Base-by-base conservation (phyloP, 768 basidiomycete species). In the Peribolospora baueri region DNA sequence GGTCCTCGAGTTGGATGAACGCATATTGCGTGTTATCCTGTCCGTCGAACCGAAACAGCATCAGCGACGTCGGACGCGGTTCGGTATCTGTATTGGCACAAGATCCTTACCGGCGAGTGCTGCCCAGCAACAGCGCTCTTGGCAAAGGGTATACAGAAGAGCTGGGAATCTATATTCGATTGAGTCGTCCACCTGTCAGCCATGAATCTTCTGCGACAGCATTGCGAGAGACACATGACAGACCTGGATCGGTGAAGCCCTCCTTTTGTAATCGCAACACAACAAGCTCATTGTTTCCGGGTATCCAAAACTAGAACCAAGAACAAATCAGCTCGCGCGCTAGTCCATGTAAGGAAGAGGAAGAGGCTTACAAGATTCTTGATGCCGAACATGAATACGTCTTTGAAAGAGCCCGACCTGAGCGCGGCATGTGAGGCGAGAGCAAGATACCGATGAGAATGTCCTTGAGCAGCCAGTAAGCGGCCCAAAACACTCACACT, bases 21-120 rank as follows among this genome's bases (percentile, higher is more conserved):
- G 86, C 90, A 64, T 91, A 91, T 60, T 84, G 79, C 6, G 88
- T 87, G 64, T 93, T 95, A 64, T 95, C 90, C 86, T 88, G 59
- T 8, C 11, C n/a, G 5, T 42, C 38, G 14, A 46, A 47, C 14
- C 47, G n/a, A 10, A 25, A 42, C 11, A 45, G n/a, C 37, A 48
- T 48, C 0, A 47, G 11, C 41, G 10, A 47, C 38, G 7, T 14
- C 25, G 11, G 25, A 25, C 25, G 25, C 25, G 25, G 25, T 25
- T 1, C 38, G 25, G n/a, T 14, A 52, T 13, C 47, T 13, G 38
- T n/a, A 38, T n/a, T 1, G 6, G 43, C 36, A 7, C 9, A 40
- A 36, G n/a, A 14, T 58, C 14, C 80, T 58, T 63, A 87, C 88
- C 5, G 90, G 91, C 43, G 84, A 79, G 62, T 90, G 84, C 64